Evolutionary conservation across 768 basidiomycete genomes (phyloP), one percentile per base, ranked within the genome.

Genomic region (Phaffia australis): DNA sequence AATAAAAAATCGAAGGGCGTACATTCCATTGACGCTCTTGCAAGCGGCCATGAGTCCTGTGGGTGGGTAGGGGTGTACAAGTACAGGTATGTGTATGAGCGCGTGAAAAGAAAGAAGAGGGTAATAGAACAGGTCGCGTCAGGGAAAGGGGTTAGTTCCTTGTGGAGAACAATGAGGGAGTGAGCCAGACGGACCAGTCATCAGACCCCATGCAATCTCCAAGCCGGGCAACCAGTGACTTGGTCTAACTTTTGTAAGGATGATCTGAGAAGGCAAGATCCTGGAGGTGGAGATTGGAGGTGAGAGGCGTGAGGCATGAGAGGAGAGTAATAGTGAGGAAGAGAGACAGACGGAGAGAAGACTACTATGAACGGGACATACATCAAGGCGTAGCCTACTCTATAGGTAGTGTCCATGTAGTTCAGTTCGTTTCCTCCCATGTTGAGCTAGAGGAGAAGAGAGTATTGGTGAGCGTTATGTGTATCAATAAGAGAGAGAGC

Each of bases 1-100:
- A 55, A 74, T 73, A 59, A 74, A 72, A 56, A 73, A 71, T 21
- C 73, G 61, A 4, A 74, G 59, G 29, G 61, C 71, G 55, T 72
- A 72, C 54, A 72, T 67, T 21, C 56, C 55, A 19, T 63, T 68
- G 18, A 63, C 62, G 29, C 48, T 65, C 19, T 32, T 27, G 35
- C 65, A 18, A 35, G 47, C 27, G 0, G 67, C 67, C 67, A 68
- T 68, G 27, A 63, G n/a, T 11, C 61, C 61, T n/a, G 47, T 50
- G n/a, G n/a, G n/a, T n/a, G n/a, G n/a, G n/a, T n/a, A n/a, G n/a
- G n/a, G n/a, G n/a, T n/a, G n/a, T n/a, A n/a, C n/a, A n/a, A n/a
- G n/a, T n/a, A n/a, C n/a, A n/a, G n/a, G n/a, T n/a, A n/a, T n/a
- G n/a, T n/a, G n/a, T n/a, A n/a, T n/a, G n/a, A n/a, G n/a, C n/a